Evolutionary conservation across 2,329 filamentous ascomycete genomes (phyloP), one percentile per base, ranked within the genome.

Genomic region (Metarhizium humberi): DNA sequence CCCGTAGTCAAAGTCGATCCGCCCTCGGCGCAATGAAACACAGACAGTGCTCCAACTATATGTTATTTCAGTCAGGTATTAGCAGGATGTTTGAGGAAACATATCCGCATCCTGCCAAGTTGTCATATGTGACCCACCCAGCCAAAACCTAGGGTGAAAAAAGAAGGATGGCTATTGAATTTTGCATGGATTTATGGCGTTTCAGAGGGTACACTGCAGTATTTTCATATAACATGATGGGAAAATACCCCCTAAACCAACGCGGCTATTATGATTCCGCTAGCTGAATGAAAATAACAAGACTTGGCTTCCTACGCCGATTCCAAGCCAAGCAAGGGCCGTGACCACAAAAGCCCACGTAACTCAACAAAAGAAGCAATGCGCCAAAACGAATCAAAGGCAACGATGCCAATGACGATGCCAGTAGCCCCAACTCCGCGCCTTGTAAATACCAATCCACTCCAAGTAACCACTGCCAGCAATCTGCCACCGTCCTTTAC

Each of bases 1-100:
- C 63, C 64, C 7, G 58, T 62, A 51, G 62, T 68, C 51, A 63
- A 56, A 36, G 56, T 67, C 25, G 55, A 62, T 13, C 50, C 63
- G 16, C 60, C 63, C 16, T 61, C 63, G 36, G 62, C 63, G 49
- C 61, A 63, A 60, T 69, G 56, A 3, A 20, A 43, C 20, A 20
- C 20, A 29, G 52, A 43, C 25, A 4, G 25, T 45, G n/a, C 10
- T 45, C n/a, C 18, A 14, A 30, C 18, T 8, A 16, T 50, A 16
- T 7, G 29, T 34, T 42, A 20, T 5, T 11, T 50, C 14, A 4
- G 42, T 45, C 16, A 18, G 6, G 11, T 20, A 4, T 45, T 20
- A 10, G 42, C 42, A 10, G 18, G 6, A 20, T 45, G 14, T 20
- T 45, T 8, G n/a, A 16, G 14, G n/a, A 18, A 18, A 5, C 16